Conservation (phyloP, 768 basidiomycete genomes). For the Suillus occidentalis region DNA sequence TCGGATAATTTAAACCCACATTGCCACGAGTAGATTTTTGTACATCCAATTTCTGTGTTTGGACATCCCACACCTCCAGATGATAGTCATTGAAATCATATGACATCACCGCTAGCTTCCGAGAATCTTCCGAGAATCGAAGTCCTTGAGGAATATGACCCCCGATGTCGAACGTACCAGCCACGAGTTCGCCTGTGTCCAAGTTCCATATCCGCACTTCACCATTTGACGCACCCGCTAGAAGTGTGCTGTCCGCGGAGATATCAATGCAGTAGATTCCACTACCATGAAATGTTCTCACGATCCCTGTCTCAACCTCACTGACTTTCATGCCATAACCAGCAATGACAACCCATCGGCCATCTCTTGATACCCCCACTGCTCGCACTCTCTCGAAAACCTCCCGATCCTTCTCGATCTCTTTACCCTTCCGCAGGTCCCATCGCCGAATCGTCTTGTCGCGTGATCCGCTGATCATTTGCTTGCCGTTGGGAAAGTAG, state of each 20-base stretch:
- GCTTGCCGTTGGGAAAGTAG: not conserved
- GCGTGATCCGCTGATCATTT: not conserved
- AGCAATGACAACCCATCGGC: not conserved
- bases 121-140: not conserved
- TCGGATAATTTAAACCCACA: too few relatives aligned
- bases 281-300: not conserved
- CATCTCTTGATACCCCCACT: not conserved
- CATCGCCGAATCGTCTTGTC: not conserved
- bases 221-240: not conserved
- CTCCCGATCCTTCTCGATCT: not conserved
- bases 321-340: not conserved
- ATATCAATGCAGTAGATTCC: not conserved
- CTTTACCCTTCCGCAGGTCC: not conserved
- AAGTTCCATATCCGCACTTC: not conserved
- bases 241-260: not conserved
- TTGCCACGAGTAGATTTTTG: not conserved
- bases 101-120: not conserved
- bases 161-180: not conserved
- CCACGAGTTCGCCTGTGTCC: not conserved
- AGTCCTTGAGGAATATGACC: not conserved
- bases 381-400: fast-evolving
- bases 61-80: not conserved
- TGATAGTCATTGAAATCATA: too few relatives aligned
- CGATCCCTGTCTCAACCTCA: not conserved
- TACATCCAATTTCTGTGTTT: not conserved